Base-by-base conservation (phyloP, 768 basidiomycete genomes). In the Naganishia friedmannii region DNA sequence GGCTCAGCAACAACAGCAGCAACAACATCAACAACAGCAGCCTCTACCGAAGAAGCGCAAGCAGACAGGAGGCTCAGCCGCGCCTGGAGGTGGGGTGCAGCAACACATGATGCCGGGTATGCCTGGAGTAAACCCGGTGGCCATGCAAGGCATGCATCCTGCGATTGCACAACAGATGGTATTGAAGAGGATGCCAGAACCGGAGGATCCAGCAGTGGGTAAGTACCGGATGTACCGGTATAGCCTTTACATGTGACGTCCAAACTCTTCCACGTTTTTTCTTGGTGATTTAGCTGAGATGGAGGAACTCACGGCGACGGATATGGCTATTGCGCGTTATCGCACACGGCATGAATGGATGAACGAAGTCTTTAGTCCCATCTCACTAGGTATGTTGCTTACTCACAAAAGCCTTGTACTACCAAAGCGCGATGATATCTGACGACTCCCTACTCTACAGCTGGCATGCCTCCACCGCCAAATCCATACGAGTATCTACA, bases 311-410 rank as follows among this genome's bases (percentile, higher is more conserved):
- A 66, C 37, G 5, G 48, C 65, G 31, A 66, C 28, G 65, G 65
- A 51, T 53, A 51, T 66, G 48, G 65, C 65, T n/a, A 28, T 66
- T 39, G 65, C 65, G 13, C 46, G 65, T 13, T 66, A 66, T 39
- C 46, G 53, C 1, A 54, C 37, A 54, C 46, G 65, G 65, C 65
- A 66, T 39, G 37, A 28, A 45, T 66, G 53, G 48, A 66, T 66
- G 65, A 54, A 66, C 21, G 65, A 66, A n/a, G 31, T 66, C 29
- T 53, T 66, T 23, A 53, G 48, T 34, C 48, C 65, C 8, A 39
- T 66, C 21, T 66, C 65, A 17, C 21, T 66, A 53, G 65, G 65
- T 66, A 26, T 19, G 65, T 21, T 3, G 34, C 8, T 6, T 66
- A 6, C 3, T 12, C 13, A 10, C 15, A 6, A 19, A n/a, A 26